phyloP scores from a whole-genome alignment of 2,329 filamentous ascomycete genomes.

The Sclerotinia trifoliorum region DNA sequence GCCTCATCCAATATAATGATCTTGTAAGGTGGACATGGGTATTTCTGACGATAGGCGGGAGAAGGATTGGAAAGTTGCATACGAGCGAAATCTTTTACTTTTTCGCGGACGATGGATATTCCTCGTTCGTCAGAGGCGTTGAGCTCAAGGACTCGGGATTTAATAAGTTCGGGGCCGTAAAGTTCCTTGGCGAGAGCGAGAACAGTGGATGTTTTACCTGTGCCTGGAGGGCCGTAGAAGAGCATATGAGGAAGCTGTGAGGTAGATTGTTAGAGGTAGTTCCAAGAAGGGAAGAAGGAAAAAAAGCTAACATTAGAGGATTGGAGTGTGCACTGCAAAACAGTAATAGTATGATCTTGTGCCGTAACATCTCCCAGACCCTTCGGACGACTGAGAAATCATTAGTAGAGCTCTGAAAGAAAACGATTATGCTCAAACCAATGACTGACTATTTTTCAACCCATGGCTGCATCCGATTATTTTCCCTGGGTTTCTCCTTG shows the following conservation, averaged over 20 bases:
- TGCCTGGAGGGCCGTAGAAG: constrained; percentile 96
- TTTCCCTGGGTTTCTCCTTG: constrained; percentile 65
- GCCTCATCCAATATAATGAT: constrained; percentile 98
- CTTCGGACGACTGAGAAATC: constrained; percentile 68
- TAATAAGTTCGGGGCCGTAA: constrained; percentile 91
- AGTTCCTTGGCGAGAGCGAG: constrained; percentile 96
- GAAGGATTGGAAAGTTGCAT: constrained; percentile 83
- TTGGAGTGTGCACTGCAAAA: constrained; percentile 89
- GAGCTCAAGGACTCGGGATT: constrained; percentile 92
- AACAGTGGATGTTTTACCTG: constrained; percentile 96
- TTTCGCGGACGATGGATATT: constrained; percentile 93
- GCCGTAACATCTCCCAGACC: constrained; percentile 91
- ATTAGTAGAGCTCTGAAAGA: not conserved
- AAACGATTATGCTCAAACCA: not conserved
- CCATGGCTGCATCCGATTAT: constrained; percentile 79
- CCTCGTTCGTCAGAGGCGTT: constrained; percentile 99
- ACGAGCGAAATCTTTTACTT: constrained; percentile 96
- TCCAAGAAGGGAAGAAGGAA: not conserved
- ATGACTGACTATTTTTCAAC: constrained; percentile 93
- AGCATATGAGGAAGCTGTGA: constrained; percentile 93
- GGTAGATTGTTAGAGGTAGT: constrained; percentile 28
- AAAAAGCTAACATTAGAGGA: constrained; percentile 71
- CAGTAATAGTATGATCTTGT: constrained; percentile 93
- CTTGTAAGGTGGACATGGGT: constrained; percentile 96
- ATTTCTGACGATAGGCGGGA: constrained; percentile 64